A percentile compares a stretch with the other conserved stretches of the same genome.
phyloP scores from a whole-genome alignment of 192 early-diverging fungal species.

The Jimgerdemannia lactiflua region DNA sequence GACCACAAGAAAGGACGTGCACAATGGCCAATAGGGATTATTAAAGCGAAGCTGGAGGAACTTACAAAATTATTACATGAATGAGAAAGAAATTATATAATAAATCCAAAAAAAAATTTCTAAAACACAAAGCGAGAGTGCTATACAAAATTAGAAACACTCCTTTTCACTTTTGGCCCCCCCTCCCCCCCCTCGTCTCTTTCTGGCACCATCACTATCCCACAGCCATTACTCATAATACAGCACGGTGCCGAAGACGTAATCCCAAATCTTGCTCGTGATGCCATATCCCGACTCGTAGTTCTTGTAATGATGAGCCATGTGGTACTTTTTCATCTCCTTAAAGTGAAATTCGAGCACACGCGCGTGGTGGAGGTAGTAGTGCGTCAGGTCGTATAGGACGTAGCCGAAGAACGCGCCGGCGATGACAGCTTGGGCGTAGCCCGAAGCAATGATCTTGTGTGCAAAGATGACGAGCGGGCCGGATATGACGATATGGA shows the following conservation, averaged over 20 bases:
- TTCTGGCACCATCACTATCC: too few species aligned
- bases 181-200: too few species aligned
- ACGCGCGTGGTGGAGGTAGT: conserved; percentile 91
- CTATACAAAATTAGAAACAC: too few species aligned
- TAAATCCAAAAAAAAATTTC: too few species aligned
- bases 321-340: conserved; percentile 92
- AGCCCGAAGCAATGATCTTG: conserved; percentile 58
- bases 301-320: conserved; percentile 96
- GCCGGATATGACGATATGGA: conserved; percentile 64
- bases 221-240: conserved; percentile 40
- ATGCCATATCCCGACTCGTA: conserved; percentile 86
- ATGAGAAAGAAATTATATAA: too few species aligned
- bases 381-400: conserved; percentile 91
- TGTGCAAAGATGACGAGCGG: conserved; percentile 54
- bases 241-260: conserved; percentile 67
- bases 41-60: too few species aligned
- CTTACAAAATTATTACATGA: too few species aligned
- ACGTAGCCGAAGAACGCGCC: conserved; percentile 84
- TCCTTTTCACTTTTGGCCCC: too few species aligned
- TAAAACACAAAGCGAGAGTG: too few species aligned
- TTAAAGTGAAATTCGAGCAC: conserved; percentile 68
- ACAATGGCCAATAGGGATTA: too few species aligned
- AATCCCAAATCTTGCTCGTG: conserved; percentile 90
- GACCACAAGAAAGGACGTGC: too few species aligned
- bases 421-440: conserved; percentile 66